These are phyloP conservation scores for Didymella pinodella DNA, from an alignment of 2,329 filamentous ascomycete species.

Conservation along the genomic window DNA sequence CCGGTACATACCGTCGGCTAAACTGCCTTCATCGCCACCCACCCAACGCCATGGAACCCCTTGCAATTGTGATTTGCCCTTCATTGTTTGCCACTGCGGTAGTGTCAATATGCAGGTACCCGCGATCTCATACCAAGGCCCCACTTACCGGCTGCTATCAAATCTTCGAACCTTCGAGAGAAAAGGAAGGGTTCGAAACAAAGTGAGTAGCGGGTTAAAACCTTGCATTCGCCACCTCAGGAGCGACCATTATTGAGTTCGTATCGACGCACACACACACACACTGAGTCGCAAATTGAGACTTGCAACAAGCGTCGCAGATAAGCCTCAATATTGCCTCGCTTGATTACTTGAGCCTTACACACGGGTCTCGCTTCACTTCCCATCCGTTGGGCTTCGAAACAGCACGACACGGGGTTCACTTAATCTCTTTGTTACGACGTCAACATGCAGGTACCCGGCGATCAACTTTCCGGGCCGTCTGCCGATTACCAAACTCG, in stretches of 20 bases:
- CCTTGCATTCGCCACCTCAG: slow-evolving; percentile 7
- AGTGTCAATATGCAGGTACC: slow-evolving; percentile 21
- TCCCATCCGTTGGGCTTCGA: slow-evolving; percentile 1
- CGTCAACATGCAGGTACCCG: slow-evolving; percentile 11
- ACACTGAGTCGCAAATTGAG: slow-evolving; percentile 6
- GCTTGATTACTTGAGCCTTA: neutral
- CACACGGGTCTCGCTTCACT: neutral
- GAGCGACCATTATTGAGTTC: neutral
- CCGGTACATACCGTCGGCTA: slow-evolving; percentile 11
- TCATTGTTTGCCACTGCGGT: slow-evolving; percentile 13
- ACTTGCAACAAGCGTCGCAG: slow-evolving; percentile 6
- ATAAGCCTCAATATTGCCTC: neutral
- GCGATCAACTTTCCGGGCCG: neutral
- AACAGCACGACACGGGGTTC: neutral
- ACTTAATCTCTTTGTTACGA: neutral
- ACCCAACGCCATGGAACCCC: slow-evolving; percentile 7
- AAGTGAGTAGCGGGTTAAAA: neutral
- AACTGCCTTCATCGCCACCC: slow-evolving; percentile 16
- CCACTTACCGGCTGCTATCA: slow-evolving; percentile 7
- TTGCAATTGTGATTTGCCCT: slow-evolving; percentile 4
- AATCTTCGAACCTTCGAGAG: slow-evolving; percentile 1
- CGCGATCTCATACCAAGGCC: slow-evolving; percentile 1
- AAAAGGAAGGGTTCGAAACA: neutral
- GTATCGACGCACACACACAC: neutral
- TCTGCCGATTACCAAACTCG: neutral